phyloP scores from a whole-genome alignment of 805 yeast species.

The Metschnikowia corniflorae region DNA sequence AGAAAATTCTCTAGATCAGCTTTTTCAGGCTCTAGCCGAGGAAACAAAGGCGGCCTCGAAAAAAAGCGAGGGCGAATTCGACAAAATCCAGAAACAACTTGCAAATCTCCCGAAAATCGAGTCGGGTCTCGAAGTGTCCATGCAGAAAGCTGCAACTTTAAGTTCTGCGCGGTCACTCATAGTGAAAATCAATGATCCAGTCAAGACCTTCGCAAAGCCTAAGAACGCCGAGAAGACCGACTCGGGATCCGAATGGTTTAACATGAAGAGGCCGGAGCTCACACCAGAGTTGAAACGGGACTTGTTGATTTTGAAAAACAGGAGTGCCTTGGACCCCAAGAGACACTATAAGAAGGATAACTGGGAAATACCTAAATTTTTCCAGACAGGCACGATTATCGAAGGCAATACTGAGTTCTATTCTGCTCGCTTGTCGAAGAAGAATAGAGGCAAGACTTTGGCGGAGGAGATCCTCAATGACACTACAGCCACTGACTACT shows the following conservation, averaged over 20 bases:
- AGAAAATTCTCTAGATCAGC: slow-evolving; percentile 26
- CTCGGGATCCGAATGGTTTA: slow-evolving; percentile 19
- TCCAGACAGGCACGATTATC: slow-evolving; percentile 85
- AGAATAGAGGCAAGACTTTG: slow-evolving; percentile 71
- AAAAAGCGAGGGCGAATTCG: slow-evolving; percentile 19
- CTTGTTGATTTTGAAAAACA: slow-evolving; percentile 70
- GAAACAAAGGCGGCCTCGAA: slow-evolving; percentile 18
- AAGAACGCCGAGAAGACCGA: slow-evolving; percentile 15
- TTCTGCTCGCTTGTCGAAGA: slow-evolving; percentile 61
- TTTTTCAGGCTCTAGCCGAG: slow-evolving; percentile 30
- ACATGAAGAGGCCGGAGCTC: slow-evolving; percentile 18
- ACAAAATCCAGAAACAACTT: slow-evolving; percentile 32
- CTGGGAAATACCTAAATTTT: slow-evolving; percentile 71
- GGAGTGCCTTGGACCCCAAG: slow-evolving; percentile 92
- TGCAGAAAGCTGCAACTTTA: slow-evolving; percentile 11
- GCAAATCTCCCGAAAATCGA: slow-evolving; percentile 41
- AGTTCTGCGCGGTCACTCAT: slow-evolving; percentile 19
- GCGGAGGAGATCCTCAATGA: slow-evolving; percentile 82
- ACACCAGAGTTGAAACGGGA: slow-evolving; percentile 67
- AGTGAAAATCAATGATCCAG: slow-evolving; percentile 35
- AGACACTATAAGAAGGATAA: slow-evolving; percentile 88
- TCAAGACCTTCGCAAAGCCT: slow-evolving; percentile 2
- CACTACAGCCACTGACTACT: slow-evolving; percentile 64
- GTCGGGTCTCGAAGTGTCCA: slow-evolving; percentile 24
- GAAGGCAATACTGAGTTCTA: slow-evolving; percentile 80